These are phyloP conservation scores for Zangia roseola DNA, from an alignment of 768 basidiomycete genomes.

Conservation along the genomic window DNA sequence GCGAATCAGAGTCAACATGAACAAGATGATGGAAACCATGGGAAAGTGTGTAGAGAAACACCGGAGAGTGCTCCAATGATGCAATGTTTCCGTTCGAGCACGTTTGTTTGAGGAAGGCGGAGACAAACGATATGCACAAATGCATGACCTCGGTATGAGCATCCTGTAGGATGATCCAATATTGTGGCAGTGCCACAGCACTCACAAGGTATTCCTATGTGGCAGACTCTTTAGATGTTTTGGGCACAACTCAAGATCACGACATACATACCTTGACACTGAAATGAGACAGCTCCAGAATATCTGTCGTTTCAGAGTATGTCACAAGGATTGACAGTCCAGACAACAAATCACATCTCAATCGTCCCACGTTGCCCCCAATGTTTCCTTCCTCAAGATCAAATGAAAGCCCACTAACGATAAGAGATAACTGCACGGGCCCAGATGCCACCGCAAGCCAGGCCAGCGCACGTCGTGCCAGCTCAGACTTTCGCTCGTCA, in stretches of 20 bases:
- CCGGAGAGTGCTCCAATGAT: not conserved
- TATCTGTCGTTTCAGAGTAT: not conserved
- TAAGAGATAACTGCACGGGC: not conserved
- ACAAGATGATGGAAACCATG: not conserved
- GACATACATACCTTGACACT: not conserved
- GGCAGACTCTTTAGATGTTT: not conserved
- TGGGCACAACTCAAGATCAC: not conserved
- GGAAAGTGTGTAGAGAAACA: not conserved
- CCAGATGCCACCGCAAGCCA: not conserved
- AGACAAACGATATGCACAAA: not conserved
- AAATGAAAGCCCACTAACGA: not conserved
- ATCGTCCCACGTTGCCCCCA: no score
- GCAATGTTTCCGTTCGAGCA: not conserved
- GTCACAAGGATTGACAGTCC: not conserved
- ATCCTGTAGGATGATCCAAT: not conserved
- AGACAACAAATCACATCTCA: no score
- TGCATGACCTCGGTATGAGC: not conserved
- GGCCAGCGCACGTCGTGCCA: not conserved
- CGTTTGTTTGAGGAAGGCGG: not conserved
- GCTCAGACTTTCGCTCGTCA: not conserved
- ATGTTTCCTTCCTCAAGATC: no score
- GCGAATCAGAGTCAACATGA: not conserved
- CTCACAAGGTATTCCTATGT: not conserved
- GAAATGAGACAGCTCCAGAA: not conserved
- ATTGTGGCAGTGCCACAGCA: not conserved